phyloP scores from a whole-genome alignment of 495 filamentous ascomycete species.

The Talaromyces liani region DNA sequence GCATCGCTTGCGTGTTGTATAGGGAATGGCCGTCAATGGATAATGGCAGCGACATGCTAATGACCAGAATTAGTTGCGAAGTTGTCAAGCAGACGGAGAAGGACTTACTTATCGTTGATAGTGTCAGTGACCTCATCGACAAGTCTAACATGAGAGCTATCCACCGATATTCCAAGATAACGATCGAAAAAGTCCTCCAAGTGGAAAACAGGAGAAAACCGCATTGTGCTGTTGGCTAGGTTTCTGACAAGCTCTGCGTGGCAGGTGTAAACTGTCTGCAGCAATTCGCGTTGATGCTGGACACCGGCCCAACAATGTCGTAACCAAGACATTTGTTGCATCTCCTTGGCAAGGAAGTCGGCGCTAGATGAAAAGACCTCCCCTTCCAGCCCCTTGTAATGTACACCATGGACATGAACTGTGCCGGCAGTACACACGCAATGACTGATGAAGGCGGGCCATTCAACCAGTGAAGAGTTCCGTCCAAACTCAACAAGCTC shows the following conservation, averaged over 20 bases:
- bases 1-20: constrained; percentile 4
- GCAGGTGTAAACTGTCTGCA: constrained; percentile 64
- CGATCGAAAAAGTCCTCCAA: constrained; percentile 83
- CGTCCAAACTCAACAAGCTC: constrained; percentile 74
- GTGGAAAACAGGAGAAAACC: constrained; percentile 72
- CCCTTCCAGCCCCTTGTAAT: constrained; percentile 61
- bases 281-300: constrained; percentile 68
- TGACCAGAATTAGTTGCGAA: background rate
- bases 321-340: constrained; percentile 69
- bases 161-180: constrained; percentile 49
- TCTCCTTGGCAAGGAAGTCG: constrained; percentile 67
- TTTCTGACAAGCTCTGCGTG: constrained; percentile 70
- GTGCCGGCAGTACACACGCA: constrained; percentile 77
- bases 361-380: constrained; percentile 59
- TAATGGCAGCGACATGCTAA: background rate
- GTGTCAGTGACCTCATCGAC: constrained; percentile 29
- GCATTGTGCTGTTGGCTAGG: constrained; percentile 54
- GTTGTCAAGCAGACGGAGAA: background rate
- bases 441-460: constrained; percentile 77
- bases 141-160: constrained; percentile 49
- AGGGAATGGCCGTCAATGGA: constrained; percentile 6
- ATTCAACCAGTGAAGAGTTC: constrained; percentile 58
- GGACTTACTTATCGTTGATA: constrained; percentile 9
- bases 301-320: constrained; percentile 68
- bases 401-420: constrained; percentile 76